A percentile compares a stretch with the other conserved stretches of the same genome.
Evolutionary conservation across 495 filamentous ascomycete genomes (phyloP).

Genomic region (Trichoderma reesei): DNA sequence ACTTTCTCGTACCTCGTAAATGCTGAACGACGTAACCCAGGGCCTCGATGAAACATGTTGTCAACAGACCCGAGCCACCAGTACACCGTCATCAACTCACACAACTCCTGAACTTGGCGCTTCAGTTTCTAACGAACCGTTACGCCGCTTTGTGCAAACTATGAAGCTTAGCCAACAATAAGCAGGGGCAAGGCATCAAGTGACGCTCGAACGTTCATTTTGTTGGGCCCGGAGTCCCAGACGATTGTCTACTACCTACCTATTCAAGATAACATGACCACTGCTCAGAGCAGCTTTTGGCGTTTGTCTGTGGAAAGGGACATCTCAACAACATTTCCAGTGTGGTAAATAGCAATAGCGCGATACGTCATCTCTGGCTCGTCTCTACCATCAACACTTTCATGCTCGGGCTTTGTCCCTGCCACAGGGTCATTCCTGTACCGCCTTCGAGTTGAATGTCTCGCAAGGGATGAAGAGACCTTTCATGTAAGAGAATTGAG

Average conservation of each 20-base stretch:
- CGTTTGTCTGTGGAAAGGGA: not conserved
- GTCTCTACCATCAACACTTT: no score
- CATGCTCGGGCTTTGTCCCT: no score
- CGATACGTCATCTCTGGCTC: no score
- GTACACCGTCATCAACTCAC: not conserved
- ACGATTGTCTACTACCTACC: not conserved
- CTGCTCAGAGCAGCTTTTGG: not conserved
- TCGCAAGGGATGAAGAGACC: no score
- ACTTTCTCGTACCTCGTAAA: not conserved
- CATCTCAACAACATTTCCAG: no score
- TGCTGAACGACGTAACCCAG: not conserved
- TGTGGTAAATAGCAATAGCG: no score
- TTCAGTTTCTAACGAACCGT: not conserved
- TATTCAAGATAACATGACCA: no score
- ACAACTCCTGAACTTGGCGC: not conserved
- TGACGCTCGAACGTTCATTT: not conserved
- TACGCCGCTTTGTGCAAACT: not conserved
- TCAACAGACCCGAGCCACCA: not conserved
- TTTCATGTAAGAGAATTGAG: no score
- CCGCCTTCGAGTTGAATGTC: no score
- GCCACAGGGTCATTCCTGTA: no score
- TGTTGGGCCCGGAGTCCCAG: not conserved
- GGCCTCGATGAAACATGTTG: not conserved
- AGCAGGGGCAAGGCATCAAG: not conserved
- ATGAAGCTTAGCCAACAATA: not conserved